phyloP scores from a whole-genome alignment of 2,329 filamentous ascomycete species.

The Aphanoascus verrucosus region DNA sequence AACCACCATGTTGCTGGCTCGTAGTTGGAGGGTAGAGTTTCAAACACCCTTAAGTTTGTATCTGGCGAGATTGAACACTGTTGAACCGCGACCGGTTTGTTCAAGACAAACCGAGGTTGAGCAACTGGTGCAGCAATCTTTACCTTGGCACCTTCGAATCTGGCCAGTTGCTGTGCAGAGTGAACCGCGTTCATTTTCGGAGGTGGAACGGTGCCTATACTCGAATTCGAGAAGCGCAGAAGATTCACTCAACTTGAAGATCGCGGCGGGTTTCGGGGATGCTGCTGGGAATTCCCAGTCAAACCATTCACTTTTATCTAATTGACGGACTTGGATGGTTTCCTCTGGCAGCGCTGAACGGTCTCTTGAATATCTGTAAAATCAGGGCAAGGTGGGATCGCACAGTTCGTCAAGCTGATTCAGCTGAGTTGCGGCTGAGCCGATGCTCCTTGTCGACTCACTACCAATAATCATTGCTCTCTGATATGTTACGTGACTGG shows the following conservation, averaged over 20 bases:
- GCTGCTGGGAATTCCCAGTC: not conserved
- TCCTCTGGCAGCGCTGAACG: too few species aligned
- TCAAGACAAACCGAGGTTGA: not conserved
- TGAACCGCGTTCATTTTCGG: not conserved
- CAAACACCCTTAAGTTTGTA: not conserved
- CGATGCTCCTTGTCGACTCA: too few species aligned
- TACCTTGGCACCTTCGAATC: not conserved
- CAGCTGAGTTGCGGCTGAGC: too few species aligned
- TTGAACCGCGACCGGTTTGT: not conserved
- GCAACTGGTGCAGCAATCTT: not conserved
- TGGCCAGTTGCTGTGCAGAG: not conserved
- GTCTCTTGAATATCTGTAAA: too few species aligned
- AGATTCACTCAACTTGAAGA: not conserved
- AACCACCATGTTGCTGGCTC: constrained; percentile 9
- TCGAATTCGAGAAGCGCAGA: not conserved
- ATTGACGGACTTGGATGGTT: too few species aligned
- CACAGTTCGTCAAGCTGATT: too few species aligned
- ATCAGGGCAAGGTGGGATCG: too few species aligned
- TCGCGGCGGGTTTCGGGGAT: not conserved
- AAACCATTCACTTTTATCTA: too few species aligned
- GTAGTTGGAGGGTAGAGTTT: constrained; percentile 2
- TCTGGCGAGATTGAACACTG: not conserved
- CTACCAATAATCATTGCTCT: too few species aligned
- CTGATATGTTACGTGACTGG: too few species aligned
- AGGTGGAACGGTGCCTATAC: not conserved